phyloP scores from a whole-genome alignment of 2,329 filamentous ascomycete genomes.

The Colletotrichum navitas region DNA sequence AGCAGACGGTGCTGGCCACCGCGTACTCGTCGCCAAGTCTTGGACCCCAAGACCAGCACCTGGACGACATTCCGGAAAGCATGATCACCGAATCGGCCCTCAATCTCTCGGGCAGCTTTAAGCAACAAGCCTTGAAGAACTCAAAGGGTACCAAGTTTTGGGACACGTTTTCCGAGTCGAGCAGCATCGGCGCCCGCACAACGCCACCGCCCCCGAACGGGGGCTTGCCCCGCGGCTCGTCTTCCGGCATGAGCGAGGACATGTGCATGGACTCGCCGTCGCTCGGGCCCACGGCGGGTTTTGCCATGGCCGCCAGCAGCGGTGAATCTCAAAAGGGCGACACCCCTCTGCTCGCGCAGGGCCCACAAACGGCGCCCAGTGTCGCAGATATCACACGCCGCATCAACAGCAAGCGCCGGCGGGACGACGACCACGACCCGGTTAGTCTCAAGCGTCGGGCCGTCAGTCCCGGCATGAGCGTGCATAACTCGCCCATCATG shows the following conservation, averaged over 20 bases:
- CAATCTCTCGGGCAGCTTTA: conserved; percentile 75
- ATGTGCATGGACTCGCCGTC: conserved; percentile 79
- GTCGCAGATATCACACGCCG: conserved; percentile 83
- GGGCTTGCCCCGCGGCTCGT: conserved; percentile 69
- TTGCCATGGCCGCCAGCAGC: conserved; percentile 45
- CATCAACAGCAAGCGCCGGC: conserved; percentile 83
- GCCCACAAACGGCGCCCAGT: conserved; percentile 64
- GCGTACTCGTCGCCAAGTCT: conserved; percentile 78
- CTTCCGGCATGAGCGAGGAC: conserved; percentile 76
- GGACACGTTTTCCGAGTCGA: conserved; percentile 81
- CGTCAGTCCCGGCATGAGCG: conserved; percentile 91
- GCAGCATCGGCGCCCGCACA: conserved; percentile 62
- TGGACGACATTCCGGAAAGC: conserved; percentile 80
- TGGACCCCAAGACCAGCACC: conserved; percentile 67
- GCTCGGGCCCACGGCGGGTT: conserved; percentile 53
- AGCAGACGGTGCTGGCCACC: conserved; percentile 64
- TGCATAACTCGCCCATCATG: conserved; percentile 88
- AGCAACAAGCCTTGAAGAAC: conserved; percentile 78
- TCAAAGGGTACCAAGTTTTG: conserved; percentile 80
- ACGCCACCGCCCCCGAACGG: conserved; percentile 74
- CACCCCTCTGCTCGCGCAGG: conserved; percentile 53
- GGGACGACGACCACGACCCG: conserved; percentile 92
- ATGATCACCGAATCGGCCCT: conserved; percentile 69
- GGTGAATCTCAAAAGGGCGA: conserved; percentile 48
- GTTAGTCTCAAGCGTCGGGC: conserved; percentile 90